Evolutionary conservation across 768 basidiomycete species (phyloP), one percentile per base, ranked within the genome.

Genomic region (Trametes cinnabarina): DNA sequence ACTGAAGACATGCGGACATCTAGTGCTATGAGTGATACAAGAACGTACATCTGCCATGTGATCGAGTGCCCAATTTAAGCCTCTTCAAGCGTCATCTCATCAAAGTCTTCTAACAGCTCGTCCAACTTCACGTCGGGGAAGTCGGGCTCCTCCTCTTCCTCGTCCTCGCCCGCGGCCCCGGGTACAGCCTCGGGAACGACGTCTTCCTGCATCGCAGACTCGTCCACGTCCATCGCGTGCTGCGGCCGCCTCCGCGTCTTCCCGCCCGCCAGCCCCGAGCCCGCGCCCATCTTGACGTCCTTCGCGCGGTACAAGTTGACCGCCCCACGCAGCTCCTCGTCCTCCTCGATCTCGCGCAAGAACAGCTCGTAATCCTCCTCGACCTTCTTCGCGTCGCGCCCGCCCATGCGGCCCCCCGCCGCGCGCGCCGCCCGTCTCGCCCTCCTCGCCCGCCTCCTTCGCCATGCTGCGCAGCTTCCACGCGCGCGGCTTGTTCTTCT

Each of bases 301-400:
- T 74, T 70, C 3, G 82, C 76, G 74, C 87, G 90, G 79, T 96
- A 98, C 54, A 98, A 67, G 72, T 97, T 95, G 65, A 98, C 87
- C 9, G 84, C 84, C 5, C 81, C 79, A 37, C 96, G 83, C 77
- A 98, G 76, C 77, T 98, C 95, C 20, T 87, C 87, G 73, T 98
- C 95, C 71, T 98, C 96, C 73, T 97, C 94, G 47, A 98, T 73
- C 61, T 97, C 94, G 44, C 90, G 82, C 73, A 98, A 76, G 84
- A 99, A 99, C 49, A 92, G 62, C 77, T 98, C 97, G 73, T 98
- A 99, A 69, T 99, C 96, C 70, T 92, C 87, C 65, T 98, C 94
- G 57, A 98, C 92, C 78, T 94, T 94, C 76, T 82, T 87, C 73
- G 86, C 83, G 74, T 96, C 94, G 46, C 93, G 78, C 34, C 94